These are phyloP conservation scores for Aspergillus terreus DNA, from an alignment of 2,329 filamentous ascomycete species.

Conservation along the genomic window DNA sequence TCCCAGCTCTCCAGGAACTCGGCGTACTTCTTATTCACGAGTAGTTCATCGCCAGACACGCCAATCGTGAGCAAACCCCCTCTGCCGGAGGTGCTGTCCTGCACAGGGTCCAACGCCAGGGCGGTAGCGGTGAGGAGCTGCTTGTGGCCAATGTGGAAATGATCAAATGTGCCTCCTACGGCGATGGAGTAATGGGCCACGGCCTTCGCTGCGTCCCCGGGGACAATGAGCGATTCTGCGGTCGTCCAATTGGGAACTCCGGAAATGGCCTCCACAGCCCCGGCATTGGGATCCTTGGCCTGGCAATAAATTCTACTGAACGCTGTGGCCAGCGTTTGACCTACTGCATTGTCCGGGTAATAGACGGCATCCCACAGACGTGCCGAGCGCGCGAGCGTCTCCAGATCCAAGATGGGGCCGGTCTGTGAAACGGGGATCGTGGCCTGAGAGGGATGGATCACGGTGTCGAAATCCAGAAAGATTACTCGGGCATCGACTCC, in stretches of 20 bases:
- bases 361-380: conserved; percentile 31
- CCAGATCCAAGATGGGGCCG: conserved; percentile 51
- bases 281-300: conserved; percentile 15
- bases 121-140: conserved; percentile 86
- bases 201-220: conserved; percentile 15
- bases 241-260: conserved; percentile 19
- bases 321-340: conserved; percentile 23
- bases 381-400: conserved; percentile 43
- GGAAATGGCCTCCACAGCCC: conserved; percentile 19
- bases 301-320: conserved; percentile 32
- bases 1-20: conserved; percentile 79
- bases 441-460: conserved; percentile 17
- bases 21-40: conserved; percentile 84
- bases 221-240: conserved; percentile 18
- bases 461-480: conserved; percentile 61
- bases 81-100: conserved; percentile 24
- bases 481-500: conserved; percentile 75
- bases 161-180: conserved; percentile 93
- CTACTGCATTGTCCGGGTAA: conserved; percentile 25
- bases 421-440: conserved; percentile 17
- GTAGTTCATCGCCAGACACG: conserved; percentile 80
- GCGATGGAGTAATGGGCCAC: conserved; percentile 60
- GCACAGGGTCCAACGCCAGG: conserved; percentile 60
- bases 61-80: conserved; percentile 69
- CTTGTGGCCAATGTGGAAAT: conserved; percentile 93